Conservation (phyloP, 768 basidiomycete genomes). For the Agaricus blazei region DNA sequence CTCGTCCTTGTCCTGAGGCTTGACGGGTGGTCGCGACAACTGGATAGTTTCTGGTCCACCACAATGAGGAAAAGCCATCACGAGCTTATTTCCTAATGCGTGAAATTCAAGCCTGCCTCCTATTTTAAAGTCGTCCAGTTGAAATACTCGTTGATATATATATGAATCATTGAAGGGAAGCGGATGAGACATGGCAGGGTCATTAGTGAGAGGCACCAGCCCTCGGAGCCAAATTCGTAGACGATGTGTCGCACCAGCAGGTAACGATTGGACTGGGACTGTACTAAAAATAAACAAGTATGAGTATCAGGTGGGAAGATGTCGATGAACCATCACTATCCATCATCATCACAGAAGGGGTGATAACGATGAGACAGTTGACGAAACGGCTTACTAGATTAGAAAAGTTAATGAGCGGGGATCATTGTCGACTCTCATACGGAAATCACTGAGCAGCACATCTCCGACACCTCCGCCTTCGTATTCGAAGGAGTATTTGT, state of each 20-base stretch:
- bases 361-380: neutral
- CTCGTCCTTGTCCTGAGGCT: constrained; percentile 4
- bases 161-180: constrained; percentile 44
- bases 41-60: constrained; percentile 35
- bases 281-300: constrained; percentile 29
- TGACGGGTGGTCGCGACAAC: constrained; percentile 15
- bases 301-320: neutral
- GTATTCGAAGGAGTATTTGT: constrained; percentile 57
- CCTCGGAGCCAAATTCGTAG: constrained; percentile 61
- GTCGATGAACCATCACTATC: neutral
- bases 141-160: constrained; percentile 64
- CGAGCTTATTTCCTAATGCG: constrained; percentile 39
- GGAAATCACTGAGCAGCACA: constrained; percentile 46
- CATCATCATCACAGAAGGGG: neutral
- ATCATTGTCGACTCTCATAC: constrained; percentile 49
- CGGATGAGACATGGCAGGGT: constrained; percentile 24
- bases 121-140: constrained; percentile 56
- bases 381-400: constrained; percentile 45
- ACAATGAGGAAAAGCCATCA: constrained; percentile 39
- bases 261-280: constrained; percentile 49
- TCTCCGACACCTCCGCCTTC: constrained; percentile 59
- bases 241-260: constrained; percentile 54
- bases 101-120: constrained; percentile 54
- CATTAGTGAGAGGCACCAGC: constrained; percentile 27
- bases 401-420: constrained; percentile 50